Evolutionary conservation across 1,139 yeast species (phyloP), one percentile per base, ranked within the genome.

Genomic region (Yamadazyma dushanensis): DNA sequence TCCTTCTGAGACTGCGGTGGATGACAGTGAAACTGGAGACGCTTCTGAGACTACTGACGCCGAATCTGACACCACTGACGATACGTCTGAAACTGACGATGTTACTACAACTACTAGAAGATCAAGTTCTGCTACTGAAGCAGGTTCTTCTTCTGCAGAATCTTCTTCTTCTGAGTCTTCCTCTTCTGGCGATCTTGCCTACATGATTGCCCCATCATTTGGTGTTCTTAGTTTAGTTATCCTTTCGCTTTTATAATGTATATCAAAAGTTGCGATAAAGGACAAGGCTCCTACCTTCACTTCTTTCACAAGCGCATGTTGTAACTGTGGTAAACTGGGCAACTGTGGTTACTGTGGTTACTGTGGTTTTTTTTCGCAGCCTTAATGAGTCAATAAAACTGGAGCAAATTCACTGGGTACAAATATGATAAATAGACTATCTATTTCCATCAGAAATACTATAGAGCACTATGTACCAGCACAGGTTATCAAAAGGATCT

Each of bases 401-500:
- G n/a, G n/a, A n/a, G n/a, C n/a, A n/a, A n/a, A n/a, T n/a, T n/a
- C n/a, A n/a, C n/a, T n/a, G n/a, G 21, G 8, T 19, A 4, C 8
- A 11, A 25, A 18, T 28, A 39, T 39, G 43, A 39, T 39, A 14
- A 37, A 26, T 23, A 28, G 24, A 15, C 22, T 39, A 17, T 39
- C 43, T 8, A 36, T 34, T 17, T 29, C 26, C 14, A 34, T 39
- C 11, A 23, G 43, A 24, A 39, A 39, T 15, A 10, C 29, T 4
- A 24, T 35, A 8, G 40, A 39, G 22, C 25, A 29, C 20, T 19
- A 32, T 11, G 32, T 39, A 3, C 30, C 38, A 5, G 26, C 25
- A 3, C 11, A 16, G 10, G 26, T 31, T 33, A 55, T 71, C 31
- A 68, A 67, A 39, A 42, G 51, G 19, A 35, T 56, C 16, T 66